Evolutionary conservation across 2,329 filamentous ascomycete species (phyloP).

Genomic region (Fusarium humuli): DNA sequence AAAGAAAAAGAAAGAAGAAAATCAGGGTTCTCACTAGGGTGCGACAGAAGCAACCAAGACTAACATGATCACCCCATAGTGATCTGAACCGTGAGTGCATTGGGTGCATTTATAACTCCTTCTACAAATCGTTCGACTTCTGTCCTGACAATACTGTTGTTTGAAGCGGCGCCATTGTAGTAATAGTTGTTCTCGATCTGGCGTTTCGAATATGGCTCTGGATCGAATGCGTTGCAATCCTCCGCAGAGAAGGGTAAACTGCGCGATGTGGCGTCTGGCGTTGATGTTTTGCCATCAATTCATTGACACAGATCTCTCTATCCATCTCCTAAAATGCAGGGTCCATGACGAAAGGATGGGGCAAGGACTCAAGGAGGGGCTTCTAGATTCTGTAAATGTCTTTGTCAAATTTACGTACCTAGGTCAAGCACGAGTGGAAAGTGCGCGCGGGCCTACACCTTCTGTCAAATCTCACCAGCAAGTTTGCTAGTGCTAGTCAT

Average conservation of each 20-base stretch:
- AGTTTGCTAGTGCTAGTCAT: constrained; percentile 10
- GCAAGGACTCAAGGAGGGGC: neutral
- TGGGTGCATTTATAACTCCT: neutral
- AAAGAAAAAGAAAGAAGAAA: neutral
- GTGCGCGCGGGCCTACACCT: neutral
- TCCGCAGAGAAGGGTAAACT: constrained; percentile 9
- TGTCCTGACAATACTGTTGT: constrained; percentile 4
- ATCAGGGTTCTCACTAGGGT: constrained; percentile 17
- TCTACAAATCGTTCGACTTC: neutral
- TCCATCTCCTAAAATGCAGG: constrained; percentile 8
- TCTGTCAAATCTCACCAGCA: constrained; percentile 13
- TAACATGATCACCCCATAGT: neutral
- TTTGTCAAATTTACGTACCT: constrained; percentile 2
- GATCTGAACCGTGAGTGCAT: neutral
- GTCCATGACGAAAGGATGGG: constrained; percentile 5
- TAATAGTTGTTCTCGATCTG: constrained; percentile 7
- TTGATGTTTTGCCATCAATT: constrained; percentile 16
- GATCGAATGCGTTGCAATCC: constrained; percentile 5
- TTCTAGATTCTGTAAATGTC: constrained; percentile 23
- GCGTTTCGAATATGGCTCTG: constrained; percentile 14
- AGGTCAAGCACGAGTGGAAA: neutral
- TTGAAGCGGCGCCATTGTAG: constrained; percentile 27
- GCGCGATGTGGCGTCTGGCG: constrained; percentile 34
- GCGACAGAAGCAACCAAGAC: neutral
- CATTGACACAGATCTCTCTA: constrained; percentile 1